Evolutionary conservation across 2,329 filamentous ascomycete species (phyloP).

Genomic region (Monosporascus sp.): DNA sequence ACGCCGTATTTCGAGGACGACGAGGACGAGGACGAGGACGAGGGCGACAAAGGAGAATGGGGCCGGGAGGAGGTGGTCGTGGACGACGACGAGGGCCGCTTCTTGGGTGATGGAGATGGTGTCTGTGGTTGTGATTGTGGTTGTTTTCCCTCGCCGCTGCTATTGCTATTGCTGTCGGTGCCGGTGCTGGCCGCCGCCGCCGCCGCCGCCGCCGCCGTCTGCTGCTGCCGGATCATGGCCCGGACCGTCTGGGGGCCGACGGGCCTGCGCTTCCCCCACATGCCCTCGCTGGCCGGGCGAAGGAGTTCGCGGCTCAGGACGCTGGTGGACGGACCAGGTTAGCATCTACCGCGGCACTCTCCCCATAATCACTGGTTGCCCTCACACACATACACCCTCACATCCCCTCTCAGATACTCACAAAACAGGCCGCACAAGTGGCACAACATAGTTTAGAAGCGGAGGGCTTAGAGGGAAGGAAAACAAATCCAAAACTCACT

Average conservation of each 20-base stretch:
- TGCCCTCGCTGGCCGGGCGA: slow-evolving; percentile 22
- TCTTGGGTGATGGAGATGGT: not conserved
- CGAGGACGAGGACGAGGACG: slow-evolving; percentile 2
- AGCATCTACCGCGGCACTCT: not conserved
- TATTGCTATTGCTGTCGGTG: slow-evolving; percentile 1
- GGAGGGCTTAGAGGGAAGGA: slow-evolving; percentile 1
- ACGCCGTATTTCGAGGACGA: slow-evolving; percentile 17
- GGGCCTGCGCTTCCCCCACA: slow-evolving; percentile 27
- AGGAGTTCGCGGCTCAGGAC: slow-evolving; percentile 26
- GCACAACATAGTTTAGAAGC: not conserved
- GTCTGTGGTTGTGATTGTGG: not conserved
- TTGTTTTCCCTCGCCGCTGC: not conserved
- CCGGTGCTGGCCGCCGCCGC: slow-evolving; percentile 1
- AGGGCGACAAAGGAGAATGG: slow-evolving; percentile 2
- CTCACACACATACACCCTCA: not conserved
- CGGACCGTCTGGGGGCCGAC: slow-evolving; percentile 24
- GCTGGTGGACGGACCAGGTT: slow-evolving; percentile 4
- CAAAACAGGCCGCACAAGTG: not conserved
- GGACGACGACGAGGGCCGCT: not conserved
- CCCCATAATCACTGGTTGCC: not conserved
- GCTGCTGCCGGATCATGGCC: slow-evolving; percentile 25
- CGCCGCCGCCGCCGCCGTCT: slow-evolving; percentile 2
- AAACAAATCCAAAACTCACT: slow-evolving; percentile 26
- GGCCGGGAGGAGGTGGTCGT: slow-evolving; percentile 2
- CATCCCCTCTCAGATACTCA: not conserved